A percentile compares a stretch with the other conserved stretches of the same genome.
phyloP scores from a whole-genome alignment of 176 grass and related monocot species.

The bread wheat (Triticum aestivum) region DNA sequence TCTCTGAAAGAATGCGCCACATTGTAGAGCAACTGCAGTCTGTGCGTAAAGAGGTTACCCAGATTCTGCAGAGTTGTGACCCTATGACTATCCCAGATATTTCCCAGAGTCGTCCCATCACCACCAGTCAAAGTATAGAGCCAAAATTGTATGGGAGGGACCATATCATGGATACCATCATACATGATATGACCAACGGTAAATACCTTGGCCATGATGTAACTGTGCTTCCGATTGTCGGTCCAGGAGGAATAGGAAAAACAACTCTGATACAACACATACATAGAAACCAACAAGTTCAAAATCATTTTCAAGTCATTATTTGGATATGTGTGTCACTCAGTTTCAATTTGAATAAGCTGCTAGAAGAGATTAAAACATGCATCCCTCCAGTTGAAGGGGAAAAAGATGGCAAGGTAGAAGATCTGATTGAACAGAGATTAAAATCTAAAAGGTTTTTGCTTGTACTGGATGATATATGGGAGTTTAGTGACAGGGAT shows the following conservation, averaged over 20 bases:
- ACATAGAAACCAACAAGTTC: not conserved
- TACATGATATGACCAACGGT: not conserved
- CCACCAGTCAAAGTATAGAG: not conserved
- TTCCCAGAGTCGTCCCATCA: not conserved
- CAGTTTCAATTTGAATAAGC: not conserved
- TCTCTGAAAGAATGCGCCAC: too few species aligned
- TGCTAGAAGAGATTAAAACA: not conserved
- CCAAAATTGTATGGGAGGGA: slow-evolving; percentile 28
- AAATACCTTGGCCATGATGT: not conserved
- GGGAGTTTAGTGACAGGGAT: not conserved
- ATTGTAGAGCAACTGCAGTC: too few species aligned
- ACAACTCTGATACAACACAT: slow-evolving; percentile 39
- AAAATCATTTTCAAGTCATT: not conserved
- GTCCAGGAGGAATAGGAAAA: slow-evolving; percentile 40
- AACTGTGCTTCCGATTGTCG: slow-evolving; percentile 31
- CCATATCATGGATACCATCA: not conserved
- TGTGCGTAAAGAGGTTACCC: too few species aligned
- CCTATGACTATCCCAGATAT: too few species aligned
- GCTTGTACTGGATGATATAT: slow-evolving; percentile 35
- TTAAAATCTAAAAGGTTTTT: not conserved
- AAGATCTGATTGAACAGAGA: not conserved
- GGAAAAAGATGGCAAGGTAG: not conserved
- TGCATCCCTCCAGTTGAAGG: rapidly evolving
- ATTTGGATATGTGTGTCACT: not conserved
- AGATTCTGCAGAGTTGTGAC: too few species aligned